Conservation (phyloP, 2,329 filamentous ascomycete genomes). For the Xylaria sp. region DNA sequence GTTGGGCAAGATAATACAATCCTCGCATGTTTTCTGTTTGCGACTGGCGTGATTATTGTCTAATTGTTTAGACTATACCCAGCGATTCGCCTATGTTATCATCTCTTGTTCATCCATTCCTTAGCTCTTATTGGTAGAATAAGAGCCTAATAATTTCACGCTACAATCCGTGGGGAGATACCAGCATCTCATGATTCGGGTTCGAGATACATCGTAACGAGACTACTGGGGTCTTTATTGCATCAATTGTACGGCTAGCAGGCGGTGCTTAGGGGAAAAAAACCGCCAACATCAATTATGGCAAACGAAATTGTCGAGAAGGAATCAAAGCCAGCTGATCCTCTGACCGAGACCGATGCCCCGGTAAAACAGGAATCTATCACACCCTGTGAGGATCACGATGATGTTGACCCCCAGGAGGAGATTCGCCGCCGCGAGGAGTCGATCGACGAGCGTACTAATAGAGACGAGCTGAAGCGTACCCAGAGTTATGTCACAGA, state of each 20-base stretch:
- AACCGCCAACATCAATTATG: conserved; percentile 40
- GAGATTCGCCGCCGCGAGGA: conserved; percentile 46
- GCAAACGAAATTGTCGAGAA: conserved; percentile 45
- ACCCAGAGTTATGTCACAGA: conserved; percentile 66
- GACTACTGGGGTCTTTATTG: background rate
- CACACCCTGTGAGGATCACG: conserved; percentile 35
- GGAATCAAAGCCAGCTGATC: conserved; percentile 45
- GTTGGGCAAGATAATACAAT: conserved; percentile 11
- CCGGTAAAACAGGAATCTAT: conserved; percentile 39
- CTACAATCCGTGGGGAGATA: background rate
- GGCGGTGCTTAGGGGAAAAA: conserved; percentile 2
- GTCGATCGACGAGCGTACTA: conserved; percentile 44
- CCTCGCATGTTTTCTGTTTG: background rate
- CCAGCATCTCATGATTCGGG: conserved; percentile 5
- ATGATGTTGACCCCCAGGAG: conserved; percentile 45
- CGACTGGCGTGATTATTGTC: conserved; percentile 14
- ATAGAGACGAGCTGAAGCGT: conserved; percentile 53
- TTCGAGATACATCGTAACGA: conserved; percentile 2
- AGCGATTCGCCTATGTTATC: conserved; percentile 10
- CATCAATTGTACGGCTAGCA: conserved; percentile 3
- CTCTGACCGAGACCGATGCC: conserved; percentile 40
- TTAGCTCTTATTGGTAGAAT: background rate
- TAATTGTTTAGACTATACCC: conserved; percentile 3
- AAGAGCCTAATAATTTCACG: background rate
- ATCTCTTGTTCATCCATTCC: background rate